phyloP scores from a whole-genome alignment of 768 basidiomycete genomes.

The Amanita molliuscula region DNA sequence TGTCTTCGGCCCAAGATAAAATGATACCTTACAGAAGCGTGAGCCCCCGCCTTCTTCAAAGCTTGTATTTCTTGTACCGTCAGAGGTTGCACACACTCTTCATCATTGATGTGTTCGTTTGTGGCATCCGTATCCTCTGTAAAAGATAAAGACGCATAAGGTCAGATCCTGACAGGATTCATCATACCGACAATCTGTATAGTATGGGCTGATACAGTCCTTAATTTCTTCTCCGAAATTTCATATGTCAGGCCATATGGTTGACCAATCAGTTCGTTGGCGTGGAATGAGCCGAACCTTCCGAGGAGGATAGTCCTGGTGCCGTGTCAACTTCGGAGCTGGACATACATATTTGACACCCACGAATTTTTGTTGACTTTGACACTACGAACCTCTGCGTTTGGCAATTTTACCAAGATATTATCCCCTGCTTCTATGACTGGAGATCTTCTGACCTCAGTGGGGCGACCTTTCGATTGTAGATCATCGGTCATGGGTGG shows the following conservation, averaged over 20 bases:
- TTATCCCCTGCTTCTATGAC: conserved; percentile 60
- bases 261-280: conserved; percentile 69
- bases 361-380: conserved; percentile 68
- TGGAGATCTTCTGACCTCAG: background rate
- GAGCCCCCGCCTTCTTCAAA: conserved; percentile 73
- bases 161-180: background rate
- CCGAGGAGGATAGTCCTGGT: conserved; percentile 65
- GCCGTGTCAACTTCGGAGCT: conserved; percentile 6
- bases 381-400: conserved; percentile 64
- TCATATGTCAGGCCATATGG: conserved; percentile 89
- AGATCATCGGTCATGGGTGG: background rate
- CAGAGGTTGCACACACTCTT: conserved; percentile 73
- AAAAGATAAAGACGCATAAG: conserved; percentile 5
- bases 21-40: conserved; percentile 48
- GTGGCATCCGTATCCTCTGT: conserved; percentile 95
- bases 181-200: conserved; percentile 74
- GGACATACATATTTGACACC: conserved; percentile 22
- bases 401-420: conserved; percentile 74
- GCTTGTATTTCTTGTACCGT: conserved; percentile 76
- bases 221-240: conserved; percentile 63
- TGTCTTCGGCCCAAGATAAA: conserved; percentile 7
- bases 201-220: conserved; percentile 46
- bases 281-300: conserved; percentile 76
- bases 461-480: background rate
- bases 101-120: conserved; percentile 91